A percentile compares a stretch with the other conserved stretches of the same genome.
Conservation (phyloP, 2,329 filamentous ascomycete genomes). For the Chrysoporthe cubensis region DNA sequence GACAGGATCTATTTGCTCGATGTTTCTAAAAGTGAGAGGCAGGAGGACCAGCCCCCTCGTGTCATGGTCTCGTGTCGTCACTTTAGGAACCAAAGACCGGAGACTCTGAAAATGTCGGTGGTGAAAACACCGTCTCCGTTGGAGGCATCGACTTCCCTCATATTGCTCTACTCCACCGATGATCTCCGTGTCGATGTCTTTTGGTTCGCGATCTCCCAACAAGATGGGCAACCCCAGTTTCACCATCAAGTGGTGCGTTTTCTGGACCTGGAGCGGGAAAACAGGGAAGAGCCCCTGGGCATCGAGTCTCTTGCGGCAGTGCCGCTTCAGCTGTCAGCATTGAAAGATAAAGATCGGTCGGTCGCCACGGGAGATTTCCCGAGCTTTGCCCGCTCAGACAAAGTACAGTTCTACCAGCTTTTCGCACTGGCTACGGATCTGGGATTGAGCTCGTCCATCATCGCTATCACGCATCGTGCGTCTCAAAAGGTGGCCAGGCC, state of each 20-base stretch:
- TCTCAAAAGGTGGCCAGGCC: neutral
- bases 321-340: conserved; percentile 12
- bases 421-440: conserved; percentile 48
- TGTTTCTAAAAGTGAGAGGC: conserved; percentile 33
- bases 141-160: conserved; percentile 33
- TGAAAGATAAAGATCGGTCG: neutral
- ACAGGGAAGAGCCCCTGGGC: neutral
- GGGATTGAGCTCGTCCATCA: conserved; percentile 44
- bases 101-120: conserved; percentile 45
- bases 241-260: conserved; percentile 40
- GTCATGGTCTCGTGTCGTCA: conserved; percentile 51
- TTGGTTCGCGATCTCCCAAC: conserved; percentile 38
- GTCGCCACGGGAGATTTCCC: conserved; percentile 20
- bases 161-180: conserved; percentile 41
- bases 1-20: conserved; percentile 54
- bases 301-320: conserved; percentile 22
- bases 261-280: neutral
- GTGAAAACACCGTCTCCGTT: conserved; percentile 8
- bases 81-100: conserved; percentile 44
- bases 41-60: conserved; percentile 13
- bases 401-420: conserved; percentile 52
- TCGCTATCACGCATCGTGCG: conserved; percentile 11
- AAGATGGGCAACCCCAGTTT: conserved; percentile 39
- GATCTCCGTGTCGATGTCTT: conserved; percentile 40
- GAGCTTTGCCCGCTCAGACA: conserved; percentile 38